These are phyloP conservation scores for Coprinopsis sp. DNA, from an alignment of 768 basidiomycete genomes.

Conservation along the genomic window DNA sequence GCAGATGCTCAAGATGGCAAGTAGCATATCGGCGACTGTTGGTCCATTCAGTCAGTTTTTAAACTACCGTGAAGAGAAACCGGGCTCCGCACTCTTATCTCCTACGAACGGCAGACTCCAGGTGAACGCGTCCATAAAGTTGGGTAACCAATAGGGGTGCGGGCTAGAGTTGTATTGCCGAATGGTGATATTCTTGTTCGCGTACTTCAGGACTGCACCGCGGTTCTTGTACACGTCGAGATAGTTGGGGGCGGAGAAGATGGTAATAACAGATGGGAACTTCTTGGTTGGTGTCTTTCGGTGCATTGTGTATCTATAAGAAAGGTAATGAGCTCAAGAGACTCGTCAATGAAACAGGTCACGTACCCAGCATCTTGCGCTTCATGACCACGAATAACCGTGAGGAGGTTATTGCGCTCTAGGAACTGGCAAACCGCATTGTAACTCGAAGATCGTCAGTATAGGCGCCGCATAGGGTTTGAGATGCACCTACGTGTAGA, in stretches of 20 bases:
- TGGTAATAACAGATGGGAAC: conserved; percentile 95
- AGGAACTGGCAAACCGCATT: conserved; percentile 91
- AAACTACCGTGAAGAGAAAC: conserved; percentile 9
- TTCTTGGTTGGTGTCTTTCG: conserved; percentile 92
- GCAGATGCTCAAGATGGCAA: conserved; percentile 91
- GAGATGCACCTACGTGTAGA: conserved; percentile 69
- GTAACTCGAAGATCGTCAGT: conserved; percentile 41
- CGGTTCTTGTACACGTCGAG: conserved; percentile 96
- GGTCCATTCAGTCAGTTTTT: background rate
- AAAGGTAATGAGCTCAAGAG: conserved; percentile 2
- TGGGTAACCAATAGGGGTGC: conserved; percentile 95
- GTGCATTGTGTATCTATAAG: conserved; percentile 80
- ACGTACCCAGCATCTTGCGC: conserved; percentile 92
- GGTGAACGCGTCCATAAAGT: conserved; percentile 97
- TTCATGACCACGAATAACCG: conserved; percentile 94
- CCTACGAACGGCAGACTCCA: conserved; percentile 98
- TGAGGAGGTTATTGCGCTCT: conserved; percentile 85
- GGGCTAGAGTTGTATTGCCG: conserved; percentile 75
- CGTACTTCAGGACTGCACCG: conserved; percentile 95
- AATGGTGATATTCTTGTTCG: conserved; percentile 94
- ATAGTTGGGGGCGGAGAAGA: conserved; percentile 97
- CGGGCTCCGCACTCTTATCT: conserved; percentile 72
- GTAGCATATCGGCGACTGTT: conserved; percentile 93
- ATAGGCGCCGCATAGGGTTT: background rate
- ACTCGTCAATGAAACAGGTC: background rate